Conservation (phyloP, 257 asterid species). For the Solanum arcanum region DNA sequence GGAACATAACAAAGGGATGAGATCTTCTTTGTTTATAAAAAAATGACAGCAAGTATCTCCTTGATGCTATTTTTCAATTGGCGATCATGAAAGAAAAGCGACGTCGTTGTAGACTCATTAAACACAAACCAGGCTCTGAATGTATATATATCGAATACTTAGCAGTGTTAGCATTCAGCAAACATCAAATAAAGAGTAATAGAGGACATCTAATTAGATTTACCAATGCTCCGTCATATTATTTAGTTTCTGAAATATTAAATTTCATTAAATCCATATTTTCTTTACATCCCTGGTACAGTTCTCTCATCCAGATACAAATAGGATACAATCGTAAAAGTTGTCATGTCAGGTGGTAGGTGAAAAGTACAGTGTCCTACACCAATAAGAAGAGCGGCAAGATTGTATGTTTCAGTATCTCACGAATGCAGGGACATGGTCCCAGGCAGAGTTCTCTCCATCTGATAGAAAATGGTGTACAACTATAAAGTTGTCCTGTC, state of each 20-base stretch:
- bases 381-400: no score
- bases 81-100: conserved; percentile 42
- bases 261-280: background rate
- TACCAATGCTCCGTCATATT: background rate
- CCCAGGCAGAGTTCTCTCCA: no score
- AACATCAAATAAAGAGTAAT: background rate
- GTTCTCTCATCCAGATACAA: no score
- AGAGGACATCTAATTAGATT: background rate
- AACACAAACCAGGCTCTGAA: conserved; percentile 78
- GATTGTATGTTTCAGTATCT: no score
- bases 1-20: background rate
- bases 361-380: no score
- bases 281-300: background rate
- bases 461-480: no score
- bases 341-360: no score
- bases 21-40: background rate
- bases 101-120: conserved; percentile 63
- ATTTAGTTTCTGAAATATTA: background rate
- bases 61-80: conserved; percentile 61
- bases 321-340: no score
- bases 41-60: conserved; percentile 21
- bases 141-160: conserved; percentile 60
- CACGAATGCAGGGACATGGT: no score
- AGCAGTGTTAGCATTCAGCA: conserved; percentile 54
- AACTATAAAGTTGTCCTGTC: no score